Base-by-base conservation (phyloP, 176 grass and related monocot species). In the Cymbopogon citratus region DNA sequence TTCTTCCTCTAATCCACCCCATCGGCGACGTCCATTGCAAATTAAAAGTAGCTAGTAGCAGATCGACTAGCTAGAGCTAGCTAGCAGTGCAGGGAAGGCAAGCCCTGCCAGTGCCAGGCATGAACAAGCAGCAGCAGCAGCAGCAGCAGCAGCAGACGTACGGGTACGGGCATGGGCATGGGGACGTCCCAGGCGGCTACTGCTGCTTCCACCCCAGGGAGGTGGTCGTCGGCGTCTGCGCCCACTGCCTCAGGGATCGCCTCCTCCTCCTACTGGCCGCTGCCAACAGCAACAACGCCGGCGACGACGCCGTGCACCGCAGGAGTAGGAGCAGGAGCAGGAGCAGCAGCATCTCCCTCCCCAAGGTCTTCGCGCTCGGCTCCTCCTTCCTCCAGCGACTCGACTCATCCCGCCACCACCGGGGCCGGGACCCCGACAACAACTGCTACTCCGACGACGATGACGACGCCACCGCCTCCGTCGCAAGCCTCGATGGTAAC, bases 401-500 rank as follows among this genome's bases (percentile, higher is more conserved):
- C 74, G 92, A 98, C 76, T 91, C n/a, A n/a, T n/a, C 84, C 62
- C 88, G 86, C 31, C 78, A 73, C 73, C 85, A 48, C 25, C 12
- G 1, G 27, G 13, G 26, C 3, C 9, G 51, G 52, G 52, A 23
- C 51, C 46, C 15, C 46, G 46, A 49, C 49, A 9, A 26, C 57
- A 5, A 25, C 23, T 26, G 23, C n/a, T 26, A 23, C 15, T 45
- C 69, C 5, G 75, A 63, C 10, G 60, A 23, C 5, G 90, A 76
- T 33, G 24, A 9, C 69, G 12, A 15, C 12, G 85, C 46, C 16
- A 38, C 67, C 29, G n/a, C 56, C 19, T 91, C 92, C 46, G 49
- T 87, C 26, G 82, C 87, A 18, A 99, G 96, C 85, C 90, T 93
- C 13, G 92, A 95, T 26, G 95, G 95, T n/a, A n/a, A n/a, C n/a